phyloP scores from a whole-genome alignment of 2,329 filamentous ascomycete genomes.

The Alternaria gansuensis region DNA sequence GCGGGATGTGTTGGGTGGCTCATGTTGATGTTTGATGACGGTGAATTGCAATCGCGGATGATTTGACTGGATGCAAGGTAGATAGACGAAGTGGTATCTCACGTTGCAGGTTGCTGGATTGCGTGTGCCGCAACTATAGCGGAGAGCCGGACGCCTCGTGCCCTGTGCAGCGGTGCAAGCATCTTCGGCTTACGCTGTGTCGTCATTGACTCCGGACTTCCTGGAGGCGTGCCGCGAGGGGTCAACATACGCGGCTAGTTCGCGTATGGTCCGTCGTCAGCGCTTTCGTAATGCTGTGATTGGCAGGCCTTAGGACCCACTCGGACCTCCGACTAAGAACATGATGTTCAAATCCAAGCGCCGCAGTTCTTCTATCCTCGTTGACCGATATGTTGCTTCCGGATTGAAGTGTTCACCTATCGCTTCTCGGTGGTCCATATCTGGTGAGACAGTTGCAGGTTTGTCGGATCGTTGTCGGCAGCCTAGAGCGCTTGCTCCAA shows the following conservation, averaged over 20 bases:
- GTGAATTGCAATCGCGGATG: background rate
- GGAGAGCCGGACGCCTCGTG: slow-evolving; percentile 16
- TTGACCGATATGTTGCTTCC: background rate
- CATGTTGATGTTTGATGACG: slow-evolving; percentile 12
- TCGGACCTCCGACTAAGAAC: background rate
- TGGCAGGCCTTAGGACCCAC: background rate
- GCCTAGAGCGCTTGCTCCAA: background rate
- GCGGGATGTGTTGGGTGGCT: slow-evolving; percentile 59
- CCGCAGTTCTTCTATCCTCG: background rate
- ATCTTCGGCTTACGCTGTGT: slow-evolving; percentile 15
- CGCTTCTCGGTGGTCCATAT: background rate
- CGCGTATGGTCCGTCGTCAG: slow-evolving; percentile 2
- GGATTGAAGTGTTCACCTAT: background rate
- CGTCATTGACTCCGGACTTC: slow-evolving; percentile 14
- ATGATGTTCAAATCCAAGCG: background rate
- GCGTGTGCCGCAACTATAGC: background rate
- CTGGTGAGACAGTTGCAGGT: background rate
- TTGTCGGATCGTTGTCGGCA: background rate
- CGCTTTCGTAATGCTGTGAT: background rate
- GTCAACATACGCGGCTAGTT: background rate
- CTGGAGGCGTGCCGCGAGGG: background rate
- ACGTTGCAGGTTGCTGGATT: too few relatives aligned
- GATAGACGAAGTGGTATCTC: background rate
- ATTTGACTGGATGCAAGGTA: background rate
- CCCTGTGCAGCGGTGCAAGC: background rate